These are phyloP conservation scores for Stephanodiscus minutulus DNA, from an alignment of 108 stramenopile genomes.

Conservation along the genomic window DNA sequence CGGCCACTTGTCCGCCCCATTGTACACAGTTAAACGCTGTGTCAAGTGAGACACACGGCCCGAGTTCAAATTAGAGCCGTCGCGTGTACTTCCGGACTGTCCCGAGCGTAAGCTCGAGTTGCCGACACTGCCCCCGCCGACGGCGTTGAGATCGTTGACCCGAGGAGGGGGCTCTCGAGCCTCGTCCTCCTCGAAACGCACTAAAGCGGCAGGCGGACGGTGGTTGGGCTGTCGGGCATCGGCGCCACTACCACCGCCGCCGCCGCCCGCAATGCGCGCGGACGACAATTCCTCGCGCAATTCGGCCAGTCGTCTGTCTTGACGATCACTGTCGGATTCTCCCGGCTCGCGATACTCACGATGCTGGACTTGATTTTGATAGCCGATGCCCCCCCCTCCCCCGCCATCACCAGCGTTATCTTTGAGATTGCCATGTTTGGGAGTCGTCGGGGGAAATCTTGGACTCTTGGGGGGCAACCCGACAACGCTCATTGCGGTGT, in stretches of 20 bases:
- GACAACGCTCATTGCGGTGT: too few relatives aligned
- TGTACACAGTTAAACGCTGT: constrained; percentile 4
- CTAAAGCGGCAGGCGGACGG: too few relatives aligned
- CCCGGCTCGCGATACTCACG: background rate
- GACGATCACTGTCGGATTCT: background rate
- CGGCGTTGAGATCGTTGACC: too few relatives aligned
- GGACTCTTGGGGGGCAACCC: constrained; percentile 9
- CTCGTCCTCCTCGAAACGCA: background rate
- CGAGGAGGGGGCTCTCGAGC: background rate
- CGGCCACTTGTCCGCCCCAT: background rate
- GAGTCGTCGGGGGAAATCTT: background rate
- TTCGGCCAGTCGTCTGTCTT: background rate
- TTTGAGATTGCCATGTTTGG: background rate
- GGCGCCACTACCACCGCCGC: background rate
- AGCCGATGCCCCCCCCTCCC: background rate
- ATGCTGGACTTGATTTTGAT: background rate
- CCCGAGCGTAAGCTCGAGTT: too few relatives aligned
- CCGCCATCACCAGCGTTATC: too few relatives aligned
- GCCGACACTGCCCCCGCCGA: too few relatives aligned
- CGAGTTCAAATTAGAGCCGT: constrained; percentile 7
- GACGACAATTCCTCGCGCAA: background rate
- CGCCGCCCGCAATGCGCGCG: background rate
- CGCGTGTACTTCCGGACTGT: constrained; percentile 1
- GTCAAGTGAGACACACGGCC: constrained; percentile 8
- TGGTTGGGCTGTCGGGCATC: background rate